Evolutionary conservation across 1,284 basidiomycete species (phyloP).

Genomic region (Rhodotorula glutinis): DNA sequence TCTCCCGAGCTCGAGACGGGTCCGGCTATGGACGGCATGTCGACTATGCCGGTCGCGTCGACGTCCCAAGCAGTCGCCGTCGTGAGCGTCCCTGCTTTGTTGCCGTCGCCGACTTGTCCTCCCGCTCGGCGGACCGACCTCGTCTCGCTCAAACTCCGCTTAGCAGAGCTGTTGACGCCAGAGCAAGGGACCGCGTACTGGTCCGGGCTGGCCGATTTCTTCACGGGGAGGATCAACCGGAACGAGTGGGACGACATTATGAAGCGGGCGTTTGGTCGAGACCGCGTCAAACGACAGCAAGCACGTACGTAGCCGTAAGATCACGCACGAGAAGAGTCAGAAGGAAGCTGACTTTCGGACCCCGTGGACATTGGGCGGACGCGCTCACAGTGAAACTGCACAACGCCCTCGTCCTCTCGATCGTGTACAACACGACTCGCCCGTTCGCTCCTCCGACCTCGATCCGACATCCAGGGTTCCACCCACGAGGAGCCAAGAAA

Average conservation of each 20-base stretch:
- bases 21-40: too few species aligned
- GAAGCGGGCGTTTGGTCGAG: slow-evolving; percentile 42
- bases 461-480: slow-evolving; percentile 43
- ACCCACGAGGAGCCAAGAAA: slow-evolving; percentile 36
- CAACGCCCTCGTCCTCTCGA: slow-evolving; percentile 50
- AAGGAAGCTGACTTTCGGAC: too few species aligned
- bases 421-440: slow-evolving; percentile 50
- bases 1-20: too few species aligned
- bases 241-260: slow-evolving; percentile 47
- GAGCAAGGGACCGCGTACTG: slow-evolving; percentile 46
- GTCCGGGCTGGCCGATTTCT: slow-evolving; percentile 48
- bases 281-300: slow-evolving; percentile 10
- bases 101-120: slow-evolving; percentile 29
- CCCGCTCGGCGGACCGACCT: slow-evolving; percentile 41
- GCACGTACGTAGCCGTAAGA: background rate
- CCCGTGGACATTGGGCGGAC: too few species aligned
- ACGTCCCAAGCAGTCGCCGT: background rate
- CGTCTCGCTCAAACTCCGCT: slow-evolving; percentile 42
- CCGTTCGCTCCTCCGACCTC: slow-evolving; percentile 37
- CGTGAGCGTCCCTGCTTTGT: slow-evolving; percentile 1
- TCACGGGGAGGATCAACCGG: slow-evolving; percentile 48
- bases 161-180: slow-evolving; percentile 38
- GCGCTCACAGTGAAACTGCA: slow-evolving; percentile 50
- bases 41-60: background rate
- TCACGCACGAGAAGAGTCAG: background rate